Evolutionary conservation across 805 yeast species (phyloP), one percentile per base, ranked within the genome.

Genomic region (Maudiozyma serrabonitensis): DNA sequence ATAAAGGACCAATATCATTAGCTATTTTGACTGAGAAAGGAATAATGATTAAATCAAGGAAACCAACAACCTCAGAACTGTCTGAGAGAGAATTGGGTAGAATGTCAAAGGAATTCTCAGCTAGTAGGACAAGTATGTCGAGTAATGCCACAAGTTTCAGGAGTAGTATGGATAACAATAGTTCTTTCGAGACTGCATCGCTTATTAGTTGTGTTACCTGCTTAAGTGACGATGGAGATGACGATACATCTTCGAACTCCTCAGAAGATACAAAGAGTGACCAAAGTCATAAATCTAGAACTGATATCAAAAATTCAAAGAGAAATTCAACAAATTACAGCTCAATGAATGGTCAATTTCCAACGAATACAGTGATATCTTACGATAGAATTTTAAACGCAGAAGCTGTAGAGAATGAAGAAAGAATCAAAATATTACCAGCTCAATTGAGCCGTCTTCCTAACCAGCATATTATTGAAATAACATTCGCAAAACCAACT

Each of bases 401-500:
- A 23, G 55, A 53, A 55, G 49, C 57, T 56, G 31, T 60, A 6
- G 56, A 56, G 15, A 49, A 25, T 21, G 39, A 37, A 9, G 43
- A 49, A 2, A 49, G 37, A 34, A 16, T 46, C 7, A 32, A 41
- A 19, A 34, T n/a, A 37, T 41, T 46, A 21, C 45, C 45, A n/a
- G 32, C 37, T 34, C 9, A 25, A 11, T 34, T 23, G 42, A 35
- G 25, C 26, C 16, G 43, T 2, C 35, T 43, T 9, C 50, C 51
- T 12, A 43, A 42, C 35, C 54, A 46, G 21, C 47, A 47, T 44
- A 47, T 59, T 35, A 56, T 72, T 5, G 68, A 68, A 35, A 60
- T 71, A 5, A 60, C 67, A 2, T 69, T 66, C 54, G 74, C 71
- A 2, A 63, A 62, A 50, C 67, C 69, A 28, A 62, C 67, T 23